phyloP scores from a whole-genome alignment of 371 early-diverging fungal species.

The Rhizomucor pusillus region DNA sequence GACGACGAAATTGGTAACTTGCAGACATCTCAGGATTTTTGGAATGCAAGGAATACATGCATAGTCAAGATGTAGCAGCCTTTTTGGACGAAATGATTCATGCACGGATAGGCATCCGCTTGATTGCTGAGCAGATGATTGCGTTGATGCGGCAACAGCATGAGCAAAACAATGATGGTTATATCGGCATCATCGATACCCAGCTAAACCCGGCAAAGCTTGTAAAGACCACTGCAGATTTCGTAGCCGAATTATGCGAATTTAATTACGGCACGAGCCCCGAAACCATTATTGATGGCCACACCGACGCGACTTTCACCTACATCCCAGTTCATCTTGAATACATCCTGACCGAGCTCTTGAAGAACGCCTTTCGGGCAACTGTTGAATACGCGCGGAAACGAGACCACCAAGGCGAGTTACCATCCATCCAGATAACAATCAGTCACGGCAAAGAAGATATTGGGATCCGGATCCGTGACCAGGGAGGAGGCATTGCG shows the following conservation, averaged over 20 bases:
- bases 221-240: conserved; percentile 63
- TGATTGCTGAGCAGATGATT: conserved; percentile 92
- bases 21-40: conserved; percentile 12
- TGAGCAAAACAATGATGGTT: conserved; percentile 15
- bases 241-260: conserved; percentile 87
- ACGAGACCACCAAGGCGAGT: conserved; percentile 21
- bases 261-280: conserved; percentile 89
- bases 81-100: conserved; percentile 91
- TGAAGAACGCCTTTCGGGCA: conserved; percentile 92
- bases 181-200: conserved; percentile 90
- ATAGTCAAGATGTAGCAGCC: conserved; percentile 60
- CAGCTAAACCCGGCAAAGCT: conserved; percentile 66
- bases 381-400: conserved; percentile 78
- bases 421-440: conserved; percentile 85
- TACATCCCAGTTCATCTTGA: conserved; percentile 95
- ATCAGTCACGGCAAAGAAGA: conserved; percentile 76
- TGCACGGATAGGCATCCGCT: conserved; percentile 93
- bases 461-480: conserved; percentile 86
- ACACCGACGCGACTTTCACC: conserved; percentile 73
- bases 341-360: conserved; percentile 89
- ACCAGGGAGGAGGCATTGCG: conserved; percentile 92
- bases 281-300: conserved; percentile 74
- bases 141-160: conserved; percentile 66
- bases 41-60: conserved; percentile 87
- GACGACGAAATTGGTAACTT: not conserved